phyloP scores from a whole-genome alignment of 1,284 basidiomycete genomes.

The Ceraceosorus bombacis region DNA sequence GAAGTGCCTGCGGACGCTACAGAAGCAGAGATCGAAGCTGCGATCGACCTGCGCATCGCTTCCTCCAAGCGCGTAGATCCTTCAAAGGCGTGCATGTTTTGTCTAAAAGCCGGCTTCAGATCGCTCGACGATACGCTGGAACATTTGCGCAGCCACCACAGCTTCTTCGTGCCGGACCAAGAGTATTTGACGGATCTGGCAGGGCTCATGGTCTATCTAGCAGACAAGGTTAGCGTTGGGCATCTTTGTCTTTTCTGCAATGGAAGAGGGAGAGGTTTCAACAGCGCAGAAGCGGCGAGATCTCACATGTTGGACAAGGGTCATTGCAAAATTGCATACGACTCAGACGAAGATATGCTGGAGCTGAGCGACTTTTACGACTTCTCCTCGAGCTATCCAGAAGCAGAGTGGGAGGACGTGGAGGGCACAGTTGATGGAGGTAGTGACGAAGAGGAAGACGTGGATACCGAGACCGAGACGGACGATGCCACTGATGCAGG shows the following conservation, averaged over 20 bases:
- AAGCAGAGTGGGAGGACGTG: conserved; percentile 44
- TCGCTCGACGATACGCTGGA: conserved; percentile 64
- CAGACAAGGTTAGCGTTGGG: conserved; percentile 84
- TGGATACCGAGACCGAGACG: conserved; percentile 25
- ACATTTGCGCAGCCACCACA: conserved; percentile 82
- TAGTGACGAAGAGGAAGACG: conserved; percentile 41
- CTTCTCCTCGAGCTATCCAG: conserved; percentile 71
- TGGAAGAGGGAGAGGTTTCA: conserved; percentile 37
- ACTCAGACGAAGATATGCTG: conserved; percentile 67
- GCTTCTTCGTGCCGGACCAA: conserved; percentile 92
- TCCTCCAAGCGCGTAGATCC: conserved; percentile 39
- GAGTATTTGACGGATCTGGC: conserved; percentile 77
- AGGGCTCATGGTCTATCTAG: conserved; percentile 78
- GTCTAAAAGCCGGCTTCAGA: conserved; percentile 55
- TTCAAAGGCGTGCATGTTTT: conserved; percentile 62
- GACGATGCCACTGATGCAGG: conserved; percentile 59
- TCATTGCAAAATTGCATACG: conserved; percentile 94
- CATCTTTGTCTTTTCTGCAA: conserved; percentile 86
- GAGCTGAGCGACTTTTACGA: conserved; percentile 92
- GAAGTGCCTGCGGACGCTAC: conserved; percentile 24
- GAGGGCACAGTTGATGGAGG: conserved; percentile 7
- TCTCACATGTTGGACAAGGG: conserved; percentile 47
- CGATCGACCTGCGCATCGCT: conserved; percentile 39
- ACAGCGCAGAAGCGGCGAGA: conserved; percentile 31
- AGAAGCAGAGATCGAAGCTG: conserved; percentile 39